Evolutionary conservation across 352 stramenopile genomes (phyloP), one percentile per base, ranked within the genome.

Genomic region (Pythium aristosporum): DNA sequence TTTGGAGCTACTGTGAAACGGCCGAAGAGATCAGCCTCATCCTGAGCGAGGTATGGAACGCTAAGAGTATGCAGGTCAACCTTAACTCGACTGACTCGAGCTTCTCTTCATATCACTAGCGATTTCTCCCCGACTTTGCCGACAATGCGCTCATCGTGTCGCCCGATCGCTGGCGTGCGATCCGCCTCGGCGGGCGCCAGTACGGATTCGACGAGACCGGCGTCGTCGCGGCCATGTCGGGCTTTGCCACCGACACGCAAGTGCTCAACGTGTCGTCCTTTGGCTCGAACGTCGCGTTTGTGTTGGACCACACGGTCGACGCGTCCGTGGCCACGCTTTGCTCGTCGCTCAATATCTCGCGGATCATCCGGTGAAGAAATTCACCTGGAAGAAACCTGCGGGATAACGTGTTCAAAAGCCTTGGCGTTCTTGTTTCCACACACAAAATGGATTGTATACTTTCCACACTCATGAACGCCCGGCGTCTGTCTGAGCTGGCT

Each of bases 231-330:
- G 85, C 82, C 32, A 96, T 96, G 88, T 95, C 86, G 6, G 80
- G 74, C 12, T 92, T 89, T 61, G 79, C 74, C 56, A 88, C 86
- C 8, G 76, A 95, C 23, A 85, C 79, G 2, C 86, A 94, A 61
- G 83, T 95, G 52, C 82, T 95, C 42, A 95, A 95, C 57, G 81
- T 95, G 52, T 89, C 79, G n/a, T 92, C 80, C 46, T 95, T 91
- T 53, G 82, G 77, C 39, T 92, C 84, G 28, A 95, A 95, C 65
- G 79, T 93, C 15, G 77, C 82, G 46, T 88, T 95, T 41, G 86
- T 95, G 46, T 70, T 95, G 12, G 85, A 93, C n/a, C 72, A 90
- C 56, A 80, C 83, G 60, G 69, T 95, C 28, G 80, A 91, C 49
- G 77, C 86, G 47, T 87, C 82, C 1, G 72, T 95, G 52, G 76